phyloP scores from a whole-genome alignment of 495 filamentous ascomycete species.

The Coniosporium apollinis region DNA sequence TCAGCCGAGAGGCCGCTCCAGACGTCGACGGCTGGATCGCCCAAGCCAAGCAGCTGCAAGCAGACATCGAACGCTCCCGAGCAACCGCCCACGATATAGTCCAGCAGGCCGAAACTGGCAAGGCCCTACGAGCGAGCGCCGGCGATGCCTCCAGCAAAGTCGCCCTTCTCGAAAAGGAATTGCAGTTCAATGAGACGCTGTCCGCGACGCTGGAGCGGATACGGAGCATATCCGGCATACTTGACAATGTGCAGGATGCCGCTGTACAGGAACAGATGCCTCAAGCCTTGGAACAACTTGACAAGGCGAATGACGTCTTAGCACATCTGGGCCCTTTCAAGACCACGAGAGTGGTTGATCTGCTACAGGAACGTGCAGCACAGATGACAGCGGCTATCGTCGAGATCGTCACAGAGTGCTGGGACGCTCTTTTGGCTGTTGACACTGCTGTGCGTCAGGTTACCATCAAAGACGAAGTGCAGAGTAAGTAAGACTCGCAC shows the following conservation, averaged over 20 bases:
- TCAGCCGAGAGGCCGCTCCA: conserved; percentile 55
- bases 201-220: conserved; percentile 43
- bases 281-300: conserved; percentile 26
- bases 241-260: conserved; percentile 22
- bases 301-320: conserved; percentile 31
- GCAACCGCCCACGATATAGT: conserved; percentile 59
- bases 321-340: conserved; percentile 14
- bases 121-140: conserved; percentile 38
- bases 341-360: conserved; percentile 17
- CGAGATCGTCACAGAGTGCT: conserved; percentile 19
- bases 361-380: conserved; percentile 16
- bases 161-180: conserved; percentile 53
- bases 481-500: too few species aligned
- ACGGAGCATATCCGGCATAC: conserved; percentile 28
- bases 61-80: conserved; percentile 59
- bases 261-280: conserved; percentile 15
- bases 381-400: conserved; percentile 18
- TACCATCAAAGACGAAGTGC: conserved; percentile 11
- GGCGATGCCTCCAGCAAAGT: conserved; percentile 54
- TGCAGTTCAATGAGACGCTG: conserved; percentile 58
- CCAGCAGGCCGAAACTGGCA: conserved; percentile 47
- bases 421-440: conserved; percentile 23
- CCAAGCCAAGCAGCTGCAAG: conserved; percentile 67
- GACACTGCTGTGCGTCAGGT: conserved; percentile 12
- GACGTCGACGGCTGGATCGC: conserved; percentile 73